Conservation (phyloP, 2,329 filamentous ascomycete genomes). For the Lecanoromycetidae sp. region DNA sequence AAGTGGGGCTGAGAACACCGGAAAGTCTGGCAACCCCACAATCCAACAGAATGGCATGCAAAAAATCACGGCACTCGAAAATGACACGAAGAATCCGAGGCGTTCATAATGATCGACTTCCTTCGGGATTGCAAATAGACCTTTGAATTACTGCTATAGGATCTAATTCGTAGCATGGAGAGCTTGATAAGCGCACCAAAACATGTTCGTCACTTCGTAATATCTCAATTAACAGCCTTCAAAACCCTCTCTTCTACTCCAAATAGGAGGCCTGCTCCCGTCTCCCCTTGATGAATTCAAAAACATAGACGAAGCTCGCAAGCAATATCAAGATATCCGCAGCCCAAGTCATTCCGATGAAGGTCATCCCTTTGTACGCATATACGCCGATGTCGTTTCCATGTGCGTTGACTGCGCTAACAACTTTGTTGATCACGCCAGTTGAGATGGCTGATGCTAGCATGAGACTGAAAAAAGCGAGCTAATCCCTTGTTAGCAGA, state of each 20-base stretch:
- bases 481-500: slow-evolving; percentile 19
- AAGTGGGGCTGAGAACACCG: too few relatives aligned
- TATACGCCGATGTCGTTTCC: slow-evolving; percentile 39
- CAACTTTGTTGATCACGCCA: slow-evolving; percentile 45
- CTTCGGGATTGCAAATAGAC: too few relatives aligned
- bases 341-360: slow-evolving; percentile 49
- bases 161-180: too few relatives aligned
- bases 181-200: too few relatives aligned
- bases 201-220: neutral
- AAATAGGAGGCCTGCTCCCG: slow-evolving; percentile 1
- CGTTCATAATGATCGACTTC: too few relatives aligned
- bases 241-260: neutral
- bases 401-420: slow-evolving; percentile 41
- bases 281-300: slow-evolving; percentile 10
- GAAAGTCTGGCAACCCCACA: too few relatives aligned
- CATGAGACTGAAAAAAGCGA: slow-evolving; percentile 49
- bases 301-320: slow-evolving; percentile 14
- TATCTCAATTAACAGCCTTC: neutral
- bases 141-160: too few relatives aligned
- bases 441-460: slow-evolving; percentile 64
- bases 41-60: too few relatives aligned
- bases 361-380: slow-evolving; percentile 41
- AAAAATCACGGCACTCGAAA: too few relatives aligned
- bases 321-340: slow-evolving; percentile 36
- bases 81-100: too few relatives aligned